These are phyloP conservation scores for Ogataea neopini DNA, from an alignment of 805 yeast species.

Conservation along the genomic window DNA sequence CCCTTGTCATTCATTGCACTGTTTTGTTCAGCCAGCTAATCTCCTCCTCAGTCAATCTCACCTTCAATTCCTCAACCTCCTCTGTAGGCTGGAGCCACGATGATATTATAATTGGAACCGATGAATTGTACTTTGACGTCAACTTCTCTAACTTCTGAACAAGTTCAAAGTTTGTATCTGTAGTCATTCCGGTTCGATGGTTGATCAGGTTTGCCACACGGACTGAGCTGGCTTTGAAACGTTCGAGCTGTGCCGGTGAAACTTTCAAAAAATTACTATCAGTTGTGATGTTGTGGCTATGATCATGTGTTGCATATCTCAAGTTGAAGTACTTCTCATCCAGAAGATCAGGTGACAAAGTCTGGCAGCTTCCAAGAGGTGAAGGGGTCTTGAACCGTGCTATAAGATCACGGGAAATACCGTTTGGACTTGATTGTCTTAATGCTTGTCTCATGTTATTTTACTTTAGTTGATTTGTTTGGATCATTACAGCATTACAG, in stretches of 20 bases:
- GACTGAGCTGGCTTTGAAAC: conserved; percentile 21
- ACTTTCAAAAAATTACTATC: conserved; percentile 4
- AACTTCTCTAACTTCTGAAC: conserved; percentile 24
- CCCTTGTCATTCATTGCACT: no score
- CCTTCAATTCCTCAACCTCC: conserved; percentile 1
- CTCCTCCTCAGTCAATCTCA: conserved; percentile 20
- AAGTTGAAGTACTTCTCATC: conserved; percentile 18
- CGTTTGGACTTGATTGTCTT: conserved; percentile 12
- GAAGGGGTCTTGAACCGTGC: conserved; percentile 10
- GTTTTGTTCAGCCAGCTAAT: conserved; percentile 19
- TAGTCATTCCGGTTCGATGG: background rate
- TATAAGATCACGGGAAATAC: conserved; percentile 15
- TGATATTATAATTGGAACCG: conserved; percentile 26
- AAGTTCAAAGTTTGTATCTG: conserved; percentile 17
- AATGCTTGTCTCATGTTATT: conserved; percentile 21
- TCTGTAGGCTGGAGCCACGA: conserved; percentile 19
- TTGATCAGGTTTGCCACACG: conserved; percentile 19
- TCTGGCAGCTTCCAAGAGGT: background rate
- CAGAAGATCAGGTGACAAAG: conserved; percentile 17
- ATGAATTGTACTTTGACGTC: conserved; percentile 24
- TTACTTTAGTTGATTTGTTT: background rate
- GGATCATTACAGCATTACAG: background rate
- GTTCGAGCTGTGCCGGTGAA: conserved; percentile 29
- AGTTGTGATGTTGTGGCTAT: background rate
- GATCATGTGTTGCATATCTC: background rate